A percentile compares a stretch with the other conserved stretches of the same genome.
Conservation (phyloP, 2,329 filamentous ascomycete genomes). For the Trichoderma brevicompactum region DNA sequence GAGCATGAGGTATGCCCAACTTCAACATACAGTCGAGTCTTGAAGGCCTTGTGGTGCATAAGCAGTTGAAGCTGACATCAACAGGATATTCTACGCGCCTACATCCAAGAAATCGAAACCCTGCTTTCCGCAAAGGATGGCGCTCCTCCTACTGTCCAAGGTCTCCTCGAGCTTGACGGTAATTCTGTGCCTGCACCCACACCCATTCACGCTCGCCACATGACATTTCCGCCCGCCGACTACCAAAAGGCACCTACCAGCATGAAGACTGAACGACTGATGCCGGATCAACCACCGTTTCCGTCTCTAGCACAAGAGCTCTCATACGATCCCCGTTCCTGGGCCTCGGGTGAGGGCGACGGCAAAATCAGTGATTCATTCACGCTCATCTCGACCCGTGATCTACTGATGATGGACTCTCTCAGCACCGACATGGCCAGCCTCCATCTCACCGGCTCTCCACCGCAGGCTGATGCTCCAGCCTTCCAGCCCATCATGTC, state of each 20-base stretch:
- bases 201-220: neutral
- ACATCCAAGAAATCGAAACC: constrained; percentile 63
- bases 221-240: constrained; percentile 35
- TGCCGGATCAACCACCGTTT: constrained; percentile 41
- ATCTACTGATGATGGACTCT: constrained; percentile 55
- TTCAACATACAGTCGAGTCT: neutral
- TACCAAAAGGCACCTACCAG: constrained; percentile 50
- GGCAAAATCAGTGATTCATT: constrained; percentile 44
- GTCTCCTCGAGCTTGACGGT: constrained; percentile 54
- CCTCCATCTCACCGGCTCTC: constrained; percentile 48
- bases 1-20: constrained; percentile 58
- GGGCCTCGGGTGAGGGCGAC: constrained; percentile 45
- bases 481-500: constrained; percentile 44
- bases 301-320: constrained; percentile 35
- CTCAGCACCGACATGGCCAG: constrained; percentile 48
- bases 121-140: constrained; percentile 50
- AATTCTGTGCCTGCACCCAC: constrained; percentile 33
- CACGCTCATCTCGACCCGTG: constrained; percentile 58
- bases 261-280: constrained; percentile 46
- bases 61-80: constrained; percentile 22
- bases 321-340: constrained; percentile 45
- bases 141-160: constrained; percentile 55
- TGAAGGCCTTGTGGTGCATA: neutral
- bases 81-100: constrained; percentile 63
- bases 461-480: constrained; percentile 40